These are phyloP conservation scores for Wickerhamiella alocasiicola DNA, from an alignment of 805 yeast genomes.

Conservation along the genomic window DNA sequence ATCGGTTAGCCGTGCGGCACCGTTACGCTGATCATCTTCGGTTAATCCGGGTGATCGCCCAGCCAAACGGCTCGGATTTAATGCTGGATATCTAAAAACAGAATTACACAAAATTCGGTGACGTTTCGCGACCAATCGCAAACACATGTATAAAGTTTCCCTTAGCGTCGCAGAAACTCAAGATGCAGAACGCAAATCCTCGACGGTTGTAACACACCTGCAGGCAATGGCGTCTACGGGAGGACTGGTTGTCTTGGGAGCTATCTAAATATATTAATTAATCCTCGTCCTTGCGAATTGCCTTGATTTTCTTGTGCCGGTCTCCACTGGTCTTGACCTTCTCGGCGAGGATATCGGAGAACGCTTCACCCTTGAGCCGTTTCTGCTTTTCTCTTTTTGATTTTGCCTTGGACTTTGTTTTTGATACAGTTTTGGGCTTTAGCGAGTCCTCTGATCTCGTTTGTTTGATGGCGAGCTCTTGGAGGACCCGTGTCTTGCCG, in stretches of 20 bases:
- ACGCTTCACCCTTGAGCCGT: constrained; percentile 17
- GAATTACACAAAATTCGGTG: too few relatives aligned
- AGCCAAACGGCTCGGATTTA: too few relatives aligned
- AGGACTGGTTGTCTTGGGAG: neutral
- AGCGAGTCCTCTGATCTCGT: constrained; percentile 9
- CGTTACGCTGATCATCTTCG: too few relatives aligned
- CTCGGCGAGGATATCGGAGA: constrained; percentile 22
- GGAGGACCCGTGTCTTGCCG: constrained; percentile 15
- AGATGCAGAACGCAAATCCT: too few relatives aligned
- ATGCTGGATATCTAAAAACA: too few relatives aligned
- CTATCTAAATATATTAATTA: neutral
- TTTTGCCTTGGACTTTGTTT: constrained; percentile 15
- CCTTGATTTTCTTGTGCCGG: constrained; percentile 20
- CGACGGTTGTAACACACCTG: too few relatives aligned
- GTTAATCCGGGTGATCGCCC: too few relatives aligned
- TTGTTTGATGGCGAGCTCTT: constrained; percentile 16
- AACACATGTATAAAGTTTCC: neutral
- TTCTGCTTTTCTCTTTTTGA: constrained; percentile 16
- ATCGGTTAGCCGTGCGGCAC: too few relatives aligned
- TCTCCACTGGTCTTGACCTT: constrained; percentile 23
- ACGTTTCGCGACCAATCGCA: too few relatives aligned
- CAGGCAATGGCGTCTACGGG: too few relatives aligned
- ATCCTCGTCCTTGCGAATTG: constrained; percentile 17
- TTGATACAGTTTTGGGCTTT: constrained; percentile 3
- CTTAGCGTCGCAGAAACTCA: too few relatives aligned